A percentile compares a stretch with the other conserved stretches of the same genome.
Conservation (phyloP, 176 grass and related monocot species). For the Oropetium thomaeum region DNA sequence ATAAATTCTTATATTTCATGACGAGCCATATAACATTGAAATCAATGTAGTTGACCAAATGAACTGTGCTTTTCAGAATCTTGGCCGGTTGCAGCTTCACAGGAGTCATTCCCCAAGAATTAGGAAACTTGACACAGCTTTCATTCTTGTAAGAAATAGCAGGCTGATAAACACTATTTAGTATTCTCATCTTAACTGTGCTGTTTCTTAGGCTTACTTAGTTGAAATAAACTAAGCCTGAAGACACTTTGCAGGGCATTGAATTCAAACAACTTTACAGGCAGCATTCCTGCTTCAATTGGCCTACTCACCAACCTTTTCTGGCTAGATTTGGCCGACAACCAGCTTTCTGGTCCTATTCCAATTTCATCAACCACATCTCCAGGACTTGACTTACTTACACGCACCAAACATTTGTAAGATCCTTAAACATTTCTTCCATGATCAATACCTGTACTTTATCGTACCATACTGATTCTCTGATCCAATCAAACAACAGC, state of each 20-base stretch:
- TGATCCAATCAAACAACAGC: constrained; percentile 22
- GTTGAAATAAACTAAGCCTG: constrained; percentile 2
- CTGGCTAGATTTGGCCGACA: constrained; percentile 45
- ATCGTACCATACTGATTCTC: not conserved
- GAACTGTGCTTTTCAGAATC: constrained; percentile 36
- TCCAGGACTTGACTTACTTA: constrained; percentile 45
- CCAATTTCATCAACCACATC: constrained; percentile 41
- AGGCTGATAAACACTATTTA: not conserved
- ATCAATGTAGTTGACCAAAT: not conserved
- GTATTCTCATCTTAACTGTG: not conserved
- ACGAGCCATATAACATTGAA: not conserved
- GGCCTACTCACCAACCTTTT: constrained; percentile 43
- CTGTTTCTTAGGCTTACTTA: constrained; percentile 12
- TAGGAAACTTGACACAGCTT: constrained; percentile 47
- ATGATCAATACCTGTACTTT: not conserved
- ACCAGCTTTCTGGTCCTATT: constrained; percentile 41
- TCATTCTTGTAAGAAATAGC: constrained; percentile 48
- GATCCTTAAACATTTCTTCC: not conserved
- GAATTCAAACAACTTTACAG: constrained; percentile 49
- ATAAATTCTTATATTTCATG: constrained; percentile 13
- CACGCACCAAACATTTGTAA: constrained; percentile 43
- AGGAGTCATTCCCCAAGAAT: constrained; percentile 42
- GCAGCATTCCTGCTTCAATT: constrained; percentile 44
- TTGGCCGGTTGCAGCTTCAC: constrained; percentile 40
- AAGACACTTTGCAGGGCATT: constrained; percentile 37